phyloP scores from a whole-genome alignment of 306 rosid species.

The Cyamopsis tetragonoloba region DNA sequence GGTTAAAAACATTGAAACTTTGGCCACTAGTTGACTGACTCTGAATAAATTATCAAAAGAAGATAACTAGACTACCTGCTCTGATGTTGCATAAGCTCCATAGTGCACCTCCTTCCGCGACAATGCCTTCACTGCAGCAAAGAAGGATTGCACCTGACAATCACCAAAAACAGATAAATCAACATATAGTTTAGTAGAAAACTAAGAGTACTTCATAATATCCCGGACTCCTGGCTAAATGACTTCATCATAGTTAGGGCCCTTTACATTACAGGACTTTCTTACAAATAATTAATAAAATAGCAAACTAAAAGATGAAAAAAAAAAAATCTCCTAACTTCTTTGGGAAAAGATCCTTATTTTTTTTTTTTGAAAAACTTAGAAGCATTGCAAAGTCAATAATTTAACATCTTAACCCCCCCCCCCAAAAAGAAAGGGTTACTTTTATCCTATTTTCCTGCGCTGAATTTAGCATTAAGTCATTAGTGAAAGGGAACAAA shows the following conservation, averaged over 20 bases:
- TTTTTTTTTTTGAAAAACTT: not conserved
- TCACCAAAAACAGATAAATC: slow-evolving; percentile 9
- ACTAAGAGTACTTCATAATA: not conserved
- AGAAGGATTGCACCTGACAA: slow-evolving; percentile 85
- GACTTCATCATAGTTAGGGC: not conserved
- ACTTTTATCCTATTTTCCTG: not conserved
- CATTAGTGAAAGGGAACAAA: too few relatives aligned
- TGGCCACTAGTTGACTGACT: not conserved
- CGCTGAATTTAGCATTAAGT: not conserved
- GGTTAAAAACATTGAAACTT: not conserved
- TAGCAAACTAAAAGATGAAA: not conserved
- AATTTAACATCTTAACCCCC: not conserved
- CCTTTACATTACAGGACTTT: not conserved
- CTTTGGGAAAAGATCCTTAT: not conserved
- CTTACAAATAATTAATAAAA: not conserved
- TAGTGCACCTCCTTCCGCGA: slow-evolving; percentile 96
- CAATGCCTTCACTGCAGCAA: slow-evolving; percentile 79
- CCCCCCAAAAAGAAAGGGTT: not conserved
- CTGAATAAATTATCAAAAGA: slow-evolving; percentile 11
- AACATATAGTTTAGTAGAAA: not conserved
- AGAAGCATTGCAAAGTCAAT: not conserved
- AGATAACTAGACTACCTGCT: slow-evolving; percentile 60
- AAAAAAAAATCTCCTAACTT: not conserved
- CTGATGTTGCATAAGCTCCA: slow-evolving; percentile 96
- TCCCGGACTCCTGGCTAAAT: not conserved